Base-by-base conservation (phyloP, 1,284 basidiomycete species). In the Apiotrichum mycotoxinovorans region DNA sequence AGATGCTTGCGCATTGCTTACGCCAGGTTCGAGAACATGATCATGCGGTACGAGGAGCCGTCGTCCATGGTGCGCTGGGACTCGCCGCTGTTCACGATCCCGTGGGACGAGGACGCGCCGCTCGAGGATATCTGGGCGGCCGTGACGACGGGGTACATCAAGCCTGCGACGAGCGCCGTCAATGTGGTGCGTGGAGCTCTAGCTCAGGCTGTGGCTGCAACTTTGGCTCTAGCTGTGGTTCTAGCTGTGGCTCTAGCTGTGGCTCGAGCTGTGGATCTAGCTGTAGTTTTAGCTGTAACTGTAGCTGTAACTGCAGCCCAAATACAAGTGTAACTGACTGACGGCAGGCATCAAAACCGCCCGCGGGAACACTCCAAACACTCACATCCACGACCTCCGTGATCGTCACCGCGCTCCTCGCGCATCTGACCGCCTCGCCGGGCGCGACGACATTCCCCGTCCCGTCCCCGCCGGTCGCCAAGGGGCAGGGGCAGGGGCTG, bases 1-100 rank as follows among this genome's bases (percentile, higher is more conserved):
- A 30, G 30, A 5, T 5, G 12, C 40, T 2, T 9, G 18, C n/a
- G 40, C 40, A 12, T 10, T 4, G n/a, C 57, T 65, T 27, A 59
- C 49, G 14, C 18, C 70, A 95, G 92, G 2, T 82, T 98, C 38
- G 89, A 95, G 26, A 95, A 94, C 73, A 83, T 98, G 2, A 78
- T 96, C 15, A 82, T 86, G 72, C 84, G 95, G 38, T 98, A 87
- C 67, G 95, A 98, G 79, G 95, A 98, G 73, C 95, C 95, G 0
- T 93, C 89, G 0, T 93, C 92, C 0, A 95, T 95, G 87, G 91
- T 91, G 14, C 84, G 94, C 44, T 98, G 95, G 95, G 95, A 98
- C 76, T 88, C 92, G 0, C 95, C 95, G 0, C 82, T 98, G 33
- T 89, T 97, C 73, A 91, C 89, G 2, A 78, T 97, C 0, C 79